phyloP scores from a whole-genome alignment of 345 rosid species.

The Sisymbrium altissimum region DNA sequence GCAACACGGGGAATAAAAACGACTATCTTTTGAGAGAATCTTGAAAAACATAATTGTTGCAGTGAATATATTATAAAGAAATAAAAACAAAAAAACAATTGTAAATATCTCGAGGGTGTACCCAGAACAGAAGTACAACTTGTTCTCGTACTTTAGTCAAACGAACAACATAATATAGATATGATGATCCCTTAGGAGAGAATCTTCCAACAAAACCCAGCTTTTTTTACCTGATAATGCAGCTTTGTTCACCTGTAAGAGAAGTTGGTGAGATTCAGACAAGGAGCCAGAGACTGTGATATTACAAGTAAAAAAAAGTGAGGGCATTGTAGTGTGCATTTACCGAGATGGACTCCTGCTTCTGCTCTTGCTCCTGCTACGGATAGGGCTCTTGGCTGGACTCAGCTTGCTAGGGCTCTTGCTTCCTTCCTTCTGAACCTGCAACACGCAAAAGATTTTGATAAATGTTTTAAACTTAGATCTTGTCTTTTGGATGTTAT shows the following conservation, averaged over 20 bases:
- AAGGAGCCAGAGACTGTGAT: neutral
- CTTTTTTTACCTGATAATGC: slow-evolving; percentile 1
- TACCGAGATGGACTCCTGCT: slow-evolving; percentile 86
- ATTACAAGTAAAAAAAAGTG: neutral
- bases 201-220: slow-evolving; percentile 11
- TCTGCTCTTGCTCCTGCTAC: slow-evolving; percentile 60
- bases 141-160: neutral
- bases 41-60: neutral
- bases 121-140: slow-evolving; percentile 12
- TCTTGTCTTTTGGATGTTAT: neutral
- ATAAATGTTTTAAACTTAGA: neutral
- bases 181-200: neutral
- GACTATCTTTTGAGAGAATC: neutral
- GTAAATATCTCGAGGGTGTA: neutral
- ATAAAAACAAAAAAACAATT: neutral
- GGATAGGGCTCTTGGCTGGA: slow-evolving; percentile 63
- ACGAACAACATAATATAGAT: neutral
- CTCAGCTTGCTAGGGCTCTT: slow-evolving; percentile 71
- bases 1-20: neutral
- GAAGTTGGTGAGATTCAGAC: neutral
- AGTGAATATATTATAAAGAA: neutral
- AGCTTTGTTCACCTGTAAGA: slow-evolving; percentile 18
- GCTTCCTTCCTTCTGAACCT: slow-evolving; percentile 54
- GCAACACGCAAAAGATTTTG: slow-evolving; percentile 15
- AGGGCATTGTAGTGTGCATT: neutral